Percentiles rank a stretch among this genome's conserved stretches.
Conservation (phyloP, 768 basidiomycete genomes). For the Flagelloscypha sp. region DNA sequence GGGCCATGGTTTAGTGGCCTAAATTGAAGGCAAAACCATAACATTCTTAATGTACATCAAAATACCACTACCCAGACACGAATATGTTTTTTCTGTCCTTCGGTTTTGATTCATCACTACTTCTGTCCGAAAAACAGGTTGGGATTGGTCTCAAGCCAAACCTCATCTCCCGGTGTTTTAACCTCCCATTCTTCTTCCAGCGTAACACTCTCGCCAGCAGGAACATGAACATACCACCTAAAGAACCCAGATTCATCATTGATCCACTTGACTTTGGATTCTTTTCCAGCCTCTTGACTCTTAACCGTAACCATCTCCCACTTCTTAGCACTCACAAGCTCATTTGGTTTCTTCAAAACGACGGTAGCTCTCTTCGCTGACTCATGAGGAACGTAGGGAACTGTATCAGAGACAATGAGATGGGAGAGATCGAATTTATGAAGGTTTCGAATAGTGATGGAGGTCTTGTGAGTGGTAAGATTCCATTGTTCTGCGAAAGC, state of each 20-base stretch:
- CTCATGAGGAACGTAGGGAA: constrained; percentile 29
- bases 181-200: constrained; percentile 48
- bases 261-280: constrained; percentile 25
- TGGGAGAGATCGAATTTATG: constrained; percentile 36
- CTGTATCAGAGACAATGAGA: constrained; percentile 38
- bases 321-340: constrained; percentile 36
- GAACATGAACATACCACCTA: constrained; percentile 44
- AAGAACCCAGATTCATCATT: constrained; percentile 47
- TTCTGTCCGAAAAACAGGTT: background rate
- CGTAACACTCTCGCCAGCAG: constrained; percentile 31
- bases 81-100: no score
- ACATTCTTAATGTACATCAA: no score
- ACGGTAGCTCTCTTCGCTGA: constrained; percentile 37
- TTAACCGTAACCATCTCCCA: constrained; percentile 26
- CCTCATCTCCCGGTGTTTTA: constrained; percentile 27
- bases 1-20: no score
- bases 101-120: no score
- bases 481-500: constrained; percentile 36
- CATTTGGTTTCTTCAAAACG: constrained; percentile 36
- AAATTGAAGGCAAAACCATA: no score
- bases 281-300: constrained; percentile 13
- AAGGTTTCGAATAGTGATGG: constrained; percentile 38
- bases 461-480: constrained; percentile 37
- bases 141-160: constrained; percentile 13
- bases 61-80: no score